Evolutionary conservation across 2,329 filamentous ascomycete species (phyloP), one percentile per base, ranked within the genome.

Genomic region (Neopestalotiopsis clavispora): DNA sequence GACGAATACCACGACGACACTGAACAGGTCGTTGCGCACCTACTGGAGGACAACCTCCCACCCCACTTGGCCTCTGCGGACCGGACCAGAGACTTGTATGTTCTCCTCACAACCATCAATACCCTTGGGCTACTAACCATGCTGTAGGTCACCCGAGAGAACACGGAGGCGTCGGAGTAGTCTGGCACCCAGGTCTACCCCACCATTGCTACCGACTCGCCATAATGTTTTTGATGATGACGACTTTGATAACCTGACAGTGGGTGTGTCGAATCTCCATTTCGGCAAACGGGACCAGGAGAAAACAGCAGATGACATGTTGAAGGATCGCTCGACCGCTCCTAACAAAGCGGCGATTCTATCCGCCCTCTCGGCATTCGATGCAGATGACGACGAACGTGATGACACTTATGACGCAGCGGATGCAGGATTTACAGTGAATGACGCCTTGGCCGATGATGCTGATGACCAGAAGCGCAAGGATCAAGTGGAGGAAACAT

Each of bases 401-500:
- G 96, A 99, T 79, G 96, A 99, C 78, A 98, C 95, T 0, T 99
- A 99, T 77, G 96, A 99, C 75, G 90, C 91, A 1, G 94, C 90
- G 64, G 96, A 98, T 76, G 94, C 98, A 2, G 96, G 96, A 45
- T 95, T 95, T 28, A 93, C 93, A 0, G 90, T 98, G 3, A 94
- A 97, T 74, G 85, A 86, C 20, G 84, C 87, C 5, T 85, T 89
- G n/a, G 84, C 87, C 45, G 87, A 89, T 65, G 85, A 87, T 69
- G 81, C 81, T 1, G 84, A 86, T 68, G 84, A 80, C 14, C 76
- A 78, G 52, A 78, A 78, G 56, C 74, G 76, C 5, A 81, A 79
- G 49, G 86, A 89, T 40, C 83, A 81, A 66, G 88, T 88, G 71
- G 95, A 98, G 71, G 90, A 93, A 74, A 81, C 83, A 0, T 84